Evolutionary conservation across 257 asterid species (phyloP).

Genomic region (Jasminum sambac): DNA sequence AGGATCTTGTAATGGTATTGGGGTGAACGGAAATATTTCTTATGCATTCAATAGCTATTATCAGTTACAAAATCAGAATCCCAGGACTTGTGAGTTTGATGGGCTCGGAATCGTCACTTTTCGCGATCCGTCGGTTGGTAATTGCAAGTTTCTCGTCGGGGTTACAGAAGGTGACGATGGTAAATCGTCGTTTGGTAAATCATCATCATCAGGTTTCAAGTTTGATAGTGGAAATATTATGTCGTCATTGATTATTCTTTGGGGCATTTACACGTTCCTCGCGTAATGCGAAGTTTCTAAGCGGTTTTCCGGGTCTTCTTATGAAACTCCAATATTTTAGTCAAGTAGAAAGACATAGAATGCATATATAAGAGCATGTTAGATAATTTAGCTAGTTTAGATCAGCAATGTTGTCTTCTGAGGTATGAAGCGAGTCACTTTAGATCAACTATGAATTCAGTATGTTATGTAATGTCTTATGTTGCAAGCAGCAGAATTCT

Average conservation of each 20-base stretch:
- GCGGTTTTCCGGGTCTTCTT: conserved; percentile 35
- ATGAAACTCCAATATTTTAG: conserved; percentile 22
- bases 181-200: conserved; percentile 30
- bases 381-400: conserved; percentile 28
- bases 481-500: background rate
- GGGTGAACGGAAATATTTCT: conserved; percentile 77
- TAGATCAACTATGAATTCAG: background rate
- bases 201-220: conserved; percentile 39
- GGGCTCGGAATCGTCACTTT: conserved; percentile 90
- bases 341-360: conserved; percentile 27
- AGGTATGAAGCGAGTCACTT: conserved; percentile 7
- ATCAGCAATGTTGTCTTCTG: conserved; percentile 12
- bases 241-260: conserved; percentile 34
- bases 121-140: conserved; percentile 68
- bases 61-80: conserved; percentile 73
- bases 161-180: conserved; percentile 35
- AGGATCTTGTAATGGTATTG: conserved; percentile 75
- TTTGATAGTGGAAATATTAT: conserved; percentile 21
- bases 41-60: conserved; percentile 92
- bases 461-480: too few relatives aligned
- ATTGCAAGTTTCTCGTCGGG: conserved; percentile 88
- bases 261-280: conserved; percentile 34
- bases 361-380: conserved; percentile 40
- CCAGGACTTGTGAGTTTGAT: conserved; percentile 78
- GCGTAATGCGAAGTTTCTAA: conserved; percentile 35